Percentiles rank a stretch among this genome's conserved stretches.
These are phyloP conservation scores for Plasmodium inui DNA, from an alignment of 169 alveolate species.

Conservation along the genomic window DNA sequence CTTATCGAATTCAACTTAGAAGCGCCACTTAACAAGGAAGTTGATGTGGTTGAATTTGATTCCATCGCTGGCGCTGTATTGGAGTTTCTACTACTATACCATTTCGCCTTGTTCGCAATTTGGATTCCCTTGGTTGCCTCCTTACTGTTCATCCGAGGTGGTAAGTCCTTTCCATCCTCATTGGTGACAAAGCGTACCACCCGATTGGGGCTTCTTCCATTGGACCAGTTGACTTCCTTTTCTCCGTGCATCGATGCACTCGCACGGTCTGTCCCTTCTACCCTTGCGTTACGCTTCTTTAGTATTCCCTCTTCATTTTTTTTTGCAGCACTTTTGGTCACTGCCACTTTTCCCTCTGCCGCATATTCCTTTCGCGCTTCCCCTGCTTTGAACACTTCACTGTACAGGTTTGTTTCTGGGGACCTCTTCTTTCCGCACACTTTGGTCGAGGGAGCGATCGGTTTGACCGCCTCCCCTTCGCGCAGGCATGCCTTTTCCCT, in stretches of 20 bases:
- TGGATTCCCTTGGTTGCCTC: not conserved
- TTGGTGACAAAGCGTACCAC: not conserved
- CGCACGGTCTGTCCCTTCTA: not conserved
- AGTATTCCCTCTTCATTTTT: not conserved
- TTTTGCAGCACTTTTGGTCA: not conserved
- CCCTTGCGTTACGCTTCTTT: not conserved
- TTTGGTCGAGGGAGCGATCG: not conserved
- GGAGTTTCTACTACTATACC: not conserved
- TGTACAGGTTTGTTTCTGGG: slow-evolving; percentile 8
- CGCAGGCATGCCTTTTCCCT: not conserved
- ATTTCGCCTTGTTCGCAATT: not conserved
- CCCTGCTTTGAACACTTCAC: not conserved
- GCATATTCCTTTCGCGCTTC: not conserved
- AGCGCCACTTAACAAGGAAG: not conserved
- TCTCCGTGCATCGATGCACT: not conserved
- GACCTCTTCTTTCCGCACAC: not conserved
- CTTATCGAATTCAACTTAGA: not conserved
- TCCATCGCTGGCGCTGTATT: not conserved
- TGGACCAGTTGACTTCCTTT: not conserved
- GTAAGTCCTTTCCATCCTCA: not conserved
- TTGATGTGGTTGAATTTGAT: not conserved
- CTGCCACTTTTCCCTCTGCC: not conserved
- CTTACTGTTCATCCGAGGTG: not conserved
- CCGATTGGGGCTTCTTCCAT: not conserved
- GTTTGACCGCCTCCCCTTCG: not conserved